Evolutionary conservation across 371 early-diverging fungal species (phyloP).

Genomic region (Smittium culicis): DNA sequence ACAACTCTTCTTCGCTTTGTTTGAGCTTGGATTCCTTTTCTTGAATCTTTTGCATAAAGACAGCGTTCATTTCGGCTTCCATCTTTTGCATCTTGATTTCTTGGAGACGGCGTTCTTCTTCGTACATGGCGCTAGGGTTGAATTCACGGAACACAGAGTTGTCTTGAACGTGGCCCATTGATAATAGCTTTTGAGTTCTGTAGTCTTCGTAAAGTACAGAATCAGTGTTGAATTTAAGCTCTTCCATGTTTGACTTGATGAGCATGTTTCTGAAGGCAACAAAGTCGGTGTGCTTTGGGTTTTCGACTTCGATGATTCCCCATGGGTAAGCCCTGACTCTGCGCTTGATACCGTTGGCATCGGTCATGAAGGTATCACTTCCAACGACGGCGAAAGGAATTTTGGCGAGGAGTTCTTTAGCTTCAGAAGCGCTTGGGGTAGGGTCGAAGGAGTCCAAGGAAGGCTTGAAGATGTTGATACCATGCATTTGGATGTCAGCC

Average conservation of each 20-base stretch:
- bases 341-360: conserved; percentile 66
- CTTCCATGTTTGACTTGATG: conserved; percentile 80
- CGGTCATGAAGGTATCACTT: conserved; percentile 74
- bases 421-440: conserved; percentile 83
- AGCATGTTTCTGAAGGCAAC: conserved; percentile 85
- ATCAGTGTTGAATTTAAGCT: conserved; percentile 73
- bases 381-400: conserved; percentile 97
- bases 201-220: conserved; percentile 78
- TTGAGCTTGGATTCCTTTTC: conserved; percentile 95
- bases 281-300: conserved; percentile 85
- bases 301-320: conserved; percentile 91
- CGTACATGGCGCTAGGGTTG: conserved; percentile 80
- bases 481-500: conserved; percentile 82
- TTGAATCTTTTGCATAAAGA: conserved; percentile 95
- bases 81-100: conserved; percentile 92
- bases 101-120: conserved; percentile 82
- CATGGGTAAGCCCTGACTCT: conserved; percentile 91
- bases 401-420: conserved; percentile 79
- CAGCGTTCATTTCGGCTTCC: conserved; percentile 94
- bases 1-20: conserved; percentile 91
- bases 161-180: conserved; percentile 71
- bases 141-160: conserved; percentile 66
- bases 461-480: conserved; percentile 88
- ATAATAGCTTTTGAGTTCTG: conserved; percentile 68
- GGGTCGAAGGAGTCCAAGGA: conserved; percentile 84